A percentile compares a stretch with the other conserved stretches of the same genome.
Evolutionary conservation across 2,329 filamentous ascomycete species (phyloP).

Genomic region (Pyrenophora seminiperda): DNA sequence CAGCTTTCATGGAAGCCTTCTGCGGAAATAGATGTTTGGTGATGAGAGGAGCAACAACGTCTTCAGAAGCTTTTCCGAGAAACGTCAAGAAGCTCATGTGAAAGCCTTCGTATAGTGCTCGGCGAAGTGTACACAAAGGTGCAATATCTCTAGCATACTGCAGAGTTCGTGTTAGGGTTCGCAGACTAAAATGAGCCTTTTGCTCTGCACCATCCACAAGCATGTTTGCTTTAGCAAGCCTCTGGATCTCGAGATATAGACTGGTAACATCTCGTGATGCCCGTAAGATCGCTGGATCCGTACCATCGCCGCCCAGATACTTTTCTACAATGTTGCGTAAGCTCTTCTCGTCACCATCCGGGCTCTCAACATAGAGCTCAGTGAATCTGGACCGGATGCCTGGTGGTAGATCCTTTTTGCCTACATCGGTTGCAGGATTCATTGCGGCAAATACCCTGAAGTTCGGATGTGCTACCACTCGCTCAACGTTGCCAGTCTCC

Average conservation of each 20-base stretch:
- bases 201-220: constrained; percentile 95
- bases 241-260: constrained; percentile 87
- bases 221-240: constrained; percentile 76
- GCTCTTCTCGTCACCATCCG: constrained; percentile 85
- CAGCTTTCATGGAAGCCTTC: constrained; percentile 69
- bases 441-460: constrained; percentile 98
- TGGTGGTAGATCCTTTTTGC: constrained; percentile 89
- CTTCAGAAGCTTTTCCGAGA: constrained; percentile 80
- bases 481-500: constrained; percentile 91
- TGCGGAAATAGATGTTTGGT: constrained; percentile 77
- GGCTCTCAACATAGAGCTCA: constrained; percentile 90
- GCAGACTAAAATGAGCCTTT: constrained; percentile 93
- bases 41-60: constrained; percentile 77
- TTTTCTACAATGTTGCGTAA: constrained; percentile 85
- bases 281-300: constrained; percentile 69
- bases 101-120: constrained; percentile 92
- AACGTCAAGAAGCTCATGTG: constrained; percentile 97
- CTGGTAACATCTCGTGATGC: constrained; percentile 80
- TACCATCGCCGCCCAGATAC: constrained; percentile 74
- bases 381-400: constrained; percentile 92
- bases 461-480: constrained; percentile 84
- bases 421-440: constrained; percentile 97
- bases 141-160: constrained; percentile 86
- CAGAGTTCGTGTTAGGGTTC: constrained; percentile 87
- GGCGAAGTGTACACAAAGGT: constrained; percentile 79